Conservation (phyloP, 176 grass and related monocot species). For the Bolboschoenus planiculmis region DNA sequence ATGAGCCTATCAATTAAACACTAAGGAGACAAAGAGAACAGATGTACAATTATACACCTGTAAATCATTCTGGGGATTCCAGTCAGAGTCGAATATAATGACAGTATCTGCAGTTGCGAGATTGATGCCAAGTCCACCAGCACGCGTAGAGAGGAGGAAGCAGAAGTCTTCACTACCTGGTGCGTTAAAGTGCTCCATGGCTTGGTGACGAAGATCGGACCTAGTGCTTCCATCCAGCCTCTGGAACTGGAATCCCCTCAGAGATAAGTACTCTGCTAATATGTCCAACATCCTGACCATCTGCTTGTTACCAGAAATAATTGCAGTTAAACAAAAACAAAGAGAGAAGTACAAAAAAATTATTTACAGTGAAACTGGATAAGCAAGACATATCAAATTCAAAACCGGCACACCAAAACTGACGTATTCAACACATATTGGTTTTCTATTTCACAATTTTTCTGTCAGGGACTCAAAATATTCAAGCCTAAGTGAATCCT, state of each 20-base stretch:
- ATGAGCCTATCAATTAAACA: neutral
- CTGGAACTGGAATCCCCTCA: constrained; percentile 96
- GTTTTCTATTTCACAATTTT: neutral
- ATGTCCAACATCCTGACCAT: constrained; percentile 99
- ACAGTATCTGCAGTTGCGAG: constrained; percentile 99
- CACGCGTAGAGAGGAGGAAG: constrained; percentile 95
- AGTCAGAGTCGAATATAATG: constrained; percentile 97
- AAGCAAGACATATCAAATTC: neutral
- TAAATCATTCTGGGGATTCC: constrained; percentile 99
- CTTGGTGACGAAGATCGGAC: constrained; percentile 93
- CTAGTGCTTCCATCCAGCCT: constrained; percentile 99
- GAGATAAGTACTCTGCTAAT: constrained; percentile 86
- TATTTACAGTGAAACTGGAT: neutral
- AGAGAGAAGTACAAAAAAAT: neutral
- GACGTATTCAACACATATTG: neutral
- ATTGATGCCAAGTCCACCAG: constrained; percentile 98
- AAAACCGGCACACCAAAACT: neutral
- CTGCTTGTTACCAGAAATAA: constrained; percentile 37
- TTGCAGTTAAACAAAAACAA: constrained; percentile 21
- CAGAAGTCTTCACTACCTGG: constrained; percentile 98
- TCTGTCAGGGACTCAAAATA: neutral
- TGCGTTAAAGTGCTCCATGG: constrained; percentile 99
- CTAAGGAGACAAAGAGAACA: neutral
- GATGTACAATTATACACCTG: constrained; percentile 46
- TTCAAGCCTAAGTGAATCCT: neutral